Evolutionary conservation across 495 filamentous ascomycete species (phyloP), one percentile per base, ranked within the genome.

Genomic region (Echria macrotheca): DNA sequence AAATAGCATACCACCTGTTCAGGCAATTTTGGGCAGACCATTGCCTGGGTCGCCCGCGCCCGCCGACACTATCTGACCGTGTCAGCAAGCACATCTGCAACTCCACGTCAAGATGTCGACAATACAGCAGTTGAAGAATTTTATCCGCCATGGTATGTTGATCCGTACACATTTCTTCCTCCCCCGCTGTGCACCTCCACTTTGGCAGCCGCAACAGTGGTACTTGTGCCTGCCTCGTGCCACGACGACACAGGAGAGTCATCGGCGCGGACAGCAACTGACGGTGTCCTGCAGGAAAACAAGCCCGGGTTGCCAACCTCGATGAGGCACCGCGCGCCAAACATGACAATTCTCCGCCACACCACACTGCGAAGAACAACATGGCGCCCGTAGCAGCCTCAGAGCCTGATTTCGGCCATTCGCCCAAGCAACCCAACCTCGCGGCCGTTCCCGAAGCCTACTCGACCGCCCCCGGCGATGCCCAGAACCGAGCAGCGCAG

Each of bases 81-180:
- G n/a, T n/a, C n/a, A n/a, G n/a, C n/a, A n/a, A n/a, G n/a, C n/a
- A n/a, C n/a, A n/a, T n/a, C n/a, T 25, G 22, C 19, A 24, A 24
- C 38, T 37, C 19, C 33, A 35, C 17, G 50, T 46, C 57, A 73
- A 47, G 50, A 88, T 88, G 84, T 85, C 84, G 60, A 88, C 87
- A 44, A 89, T 91, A 73, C 73, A 76, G 42, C 72, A 75, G 54
- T 59, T 98, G 48, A 96, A 98, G 71, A 98, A 96, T 69, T 91
- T 98, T 69, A 94, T 98, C 71, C 88, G 93, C 49, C 93, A 96
- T 74, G 91, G 90, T 78, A 68, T 44, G 71, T 49, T n/a, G n/a
- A n/a, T n/a, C n/a, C n/a, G n/a, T n/a, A n/a, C n/a, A n/a, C n/a
- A n/a, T n/a, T n/a, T n/a, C n/a, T n/a, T n/a, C n/a, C n/a, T n/a